These are phyloP conservation scores for Paramyrothecium sp. DNA, from an alignment of 2,329 filamentous ascomycete species.

Conservation along the genomic window DNA sequence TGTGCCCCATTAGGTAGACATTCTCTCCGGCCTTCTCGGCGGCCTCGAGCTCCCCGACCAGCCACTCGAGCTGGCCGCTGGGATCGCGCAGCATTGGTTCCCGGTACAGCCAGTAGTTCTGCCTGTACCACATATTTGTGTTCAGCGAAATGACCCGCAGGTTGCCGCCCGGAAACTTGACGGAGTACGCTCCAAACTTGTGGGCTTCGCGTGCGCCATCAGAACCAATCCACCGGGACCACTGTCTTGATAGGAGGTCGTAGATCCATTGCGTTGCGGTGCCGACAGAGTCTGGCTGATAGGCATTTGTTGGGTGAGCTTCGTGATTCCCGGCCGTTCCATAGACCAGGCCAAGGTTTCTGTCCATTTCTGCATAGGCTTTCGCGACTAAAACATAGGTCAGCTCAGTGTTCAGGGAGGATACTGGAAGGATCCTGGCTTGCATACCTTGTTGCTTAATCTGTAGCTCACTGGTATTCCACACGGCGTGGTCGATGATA, in stretches of 20 bases:
- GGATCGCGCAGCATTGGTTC: conserved; percentile 49
- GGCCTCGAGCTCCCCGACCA: conserved; percentile 49
- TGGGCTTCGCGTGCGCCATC: conserved; percentile 26
- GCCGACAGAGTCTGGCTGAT: conserved; percentile 38
- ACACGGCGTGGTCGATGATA: conserved; percentile 51
- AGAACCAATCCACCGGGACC: conserved; percentile 45
- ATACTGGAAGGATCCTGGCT: background rate
- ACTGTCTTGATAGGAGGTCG: conserved; percentile 42
- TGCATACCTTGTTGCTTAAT: conserved; percentile 28
- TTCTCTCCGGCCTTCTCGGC: conserved; percentile 51
- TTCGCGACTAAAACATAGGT: conserved; percentile 31
- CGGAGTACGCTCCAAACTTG: conserved; percentile 49
- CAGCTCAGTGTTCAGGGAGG: background rate
- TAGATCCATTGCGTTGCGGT: conserved; percentile 52
- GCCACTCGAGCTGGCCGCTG: conserved; percentile 50
- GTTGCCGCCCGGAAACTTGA: conserved; percentile 40
- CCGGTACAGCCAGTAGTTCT: conserved; percentile 56
- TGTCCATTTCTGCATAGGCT: conserved; percentile 46
- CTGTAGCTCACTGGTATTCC: conserved; percentile 38
- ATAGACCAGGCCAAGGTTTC: conserved; percentile 43
- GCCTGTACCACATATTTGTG: conserved; percentile 58
- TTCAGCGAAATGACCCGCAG: conserved; percentile 59
- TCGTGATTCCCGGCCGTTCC: conserved; percentile 59
- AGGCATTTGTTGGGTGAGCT: conserved; percentile 49
- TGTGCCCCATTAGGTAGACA: conserved; percentile 58